These are phyloP conservation scores for Candida glaebosa DNA, from an alignment of 805 yeast species.

Conservation along the genomic window DNA sequence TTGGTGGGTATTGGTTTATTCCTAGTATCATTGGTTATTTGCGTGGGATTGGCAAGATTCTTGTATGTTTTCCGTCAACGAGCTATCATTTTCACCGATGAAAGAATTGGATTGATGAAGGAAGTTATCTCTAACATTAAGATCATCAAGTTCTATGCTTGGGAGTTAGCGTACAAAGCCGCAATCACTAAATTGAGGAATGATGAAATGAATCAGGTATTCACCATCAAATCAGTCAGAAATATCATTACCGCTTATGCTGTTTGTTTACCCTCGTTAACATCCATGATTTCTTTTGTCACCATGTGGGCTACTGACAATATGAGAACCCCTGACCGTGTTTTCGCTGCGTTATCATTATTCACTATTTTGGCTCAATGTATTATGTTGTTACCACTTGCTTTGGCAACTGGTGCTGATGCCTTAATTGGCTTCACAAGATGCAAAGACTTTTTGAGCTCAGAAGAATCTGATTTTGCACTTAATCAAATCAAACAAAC, in stretches of 20 bases:
- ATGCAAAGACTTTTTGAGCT: constrained; percentile 49
- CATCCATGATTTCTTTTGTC: constrained; percentile 58
- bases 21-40: constrained; percentile 45
- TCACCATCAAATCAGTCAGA: constrained; percentile 61
- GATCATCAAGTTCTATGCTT: constrained; percentile 81
- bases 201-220: constrained; percentile 59
- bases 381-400: constrained; percentile 67
- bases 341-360: constrained; percentile 68
- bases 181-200: constrained; percentile 54
- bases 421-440: constrained; percentile 60
- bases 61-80: constrained; percentile 53
- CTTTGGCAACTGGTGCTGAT: constrained; percentile 66
- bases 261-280: constrained; percentile 63
- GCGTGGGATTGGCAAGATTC: constrained; percentile 46
- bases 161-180: constrained; percentile 78
- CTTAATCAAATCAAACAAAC: constrained; percentile 24
- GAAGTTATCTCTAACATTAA: constrained; percentile 78
- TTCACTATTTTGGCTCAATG: constrained; percentile 61
- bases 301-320: constrained; percentile 32
- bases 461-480: constrained; percentile 39
- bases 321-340: constrained; percentile 43
- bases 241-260: constrained; percentile 62
- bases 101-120: constrained; percentile 69
- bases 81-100: constrained; percentile 69
- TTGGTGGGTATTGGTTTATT: constrained; percentile 65